phyloP scores from a whole-genome alignment of 192 early-diverging fungal genomes.

The Entomortierella parvispora region DNA sequence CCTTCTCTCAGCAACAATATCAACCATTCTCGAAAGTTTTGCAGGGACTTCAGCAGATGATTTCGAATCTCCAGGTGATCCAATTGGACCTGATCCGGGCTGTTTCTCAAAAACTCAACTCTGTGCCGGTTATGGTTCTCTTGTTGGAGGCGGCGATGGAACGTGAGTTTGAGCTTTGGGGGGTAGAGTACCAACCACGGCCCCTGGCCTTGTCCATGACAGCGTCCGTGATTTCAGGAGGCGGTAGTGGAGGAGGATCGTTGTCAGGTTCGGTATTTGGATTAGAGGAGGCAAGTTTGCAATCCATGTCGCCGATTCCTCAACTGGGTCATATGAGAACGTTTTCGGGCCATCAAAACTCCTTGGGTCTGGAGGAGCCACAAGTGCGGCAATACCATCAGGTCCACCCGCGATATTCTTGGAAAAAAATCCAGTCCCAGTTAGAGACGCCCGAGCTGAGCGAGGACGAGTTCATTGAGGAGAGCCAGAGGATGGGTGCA shows the following conservation, averaged over 20 bases:
- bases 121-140: conserved; percentile 33
- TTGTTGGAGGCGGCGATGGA: conserved; percentile 44
- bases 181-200: conserved; percentile 8
- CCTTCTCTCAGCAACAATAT: neutral
- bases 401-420: conserved; percentile 25
- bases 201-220: neutral
- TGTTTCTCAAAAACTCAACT: conserved; percentile 30
- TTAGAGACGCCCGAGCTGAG: conserved; percentile 35
- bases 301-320: conserved; percentile 13
- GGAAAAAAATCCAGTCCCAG: conserved; percentile 24
- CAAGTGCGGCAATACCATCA: neutral
- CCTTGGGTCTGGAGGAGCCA: neutral
- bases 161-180: conserved; percentile 38
- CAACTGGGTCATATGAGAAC: conserved; percentile 15
- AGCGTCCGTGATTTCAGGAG: neutral
- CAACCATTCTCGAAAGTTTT: conserved; percentile 25
- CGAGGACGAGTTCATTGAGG: conserved; percentile 40
- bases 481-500: conserved; percentile 23
- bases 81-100: conserved; percentile 33
- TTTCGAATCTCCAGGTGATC: conserved; percentile 20
- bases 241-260: neutral
- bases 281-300: conserved; percentile 18
- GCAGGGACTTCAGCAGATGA: conserved; percentile 20
- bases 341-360: neutral
- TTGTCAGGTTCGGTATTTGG: conserved; percentile 28